phyloP scores from a whole-genome alignment of 768 basidiomycete genomes.

The Amanita fuliginea region DNA sequence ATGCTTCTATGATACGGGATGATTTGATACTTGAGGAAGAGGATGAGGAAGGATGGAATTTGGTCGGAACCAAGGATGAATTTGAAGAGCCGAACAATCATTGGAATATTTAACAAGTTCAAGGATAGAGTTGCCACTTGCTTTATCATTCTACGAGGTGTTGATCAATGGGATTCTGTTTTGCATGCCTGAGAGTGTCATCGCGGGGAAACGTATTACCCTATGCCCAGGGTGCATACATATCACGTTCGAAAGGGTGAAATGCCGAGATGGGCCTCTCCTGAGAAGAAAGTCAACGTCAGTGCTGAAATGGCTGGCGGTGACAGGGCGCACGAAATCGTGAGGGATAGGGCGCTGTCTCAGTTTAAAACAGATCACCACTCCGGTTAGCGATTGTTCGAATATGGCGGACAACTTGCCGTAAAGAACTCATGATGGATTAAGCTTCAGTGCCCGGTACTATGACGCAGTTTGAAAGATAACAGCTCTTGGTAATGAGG shows the following conservation, averaged over 20 bases:
- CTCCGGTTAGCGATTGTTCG: neutral
- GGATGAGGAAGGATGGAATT: slow-evolving; percentile 35
- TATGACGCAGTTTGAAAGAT: too few relatives aligned
- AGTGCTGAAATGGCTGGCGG: neutral
- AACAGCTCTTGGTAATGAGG: too few relatives aligned
- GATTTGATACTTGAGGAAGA: slow-evolving; percentile 13
- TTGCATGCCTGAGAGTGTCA: too few relatives aligned
- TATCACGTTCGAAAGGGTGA: too few relatives aligned
- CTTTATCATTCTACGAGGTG: neutral
- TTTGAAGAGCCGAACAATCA: slow-evolving; percentile 9
- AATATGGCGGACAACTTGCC: neutral
- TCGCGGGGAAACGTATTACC: too few relatives aligned
- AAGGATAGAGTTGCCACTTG: too few relatives aligned
- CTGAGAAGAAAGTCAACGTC: neutral
- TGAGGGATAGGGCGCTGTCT: too few relatives aligned
- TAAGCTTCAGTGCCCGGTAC: too few relatives aligned
- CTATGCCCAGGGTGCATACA: neutral
- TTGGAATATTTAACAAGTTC: too few relatives aligned
- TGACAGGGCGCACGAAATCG: too few relatives aligned
- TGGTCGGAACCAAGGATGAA: slow-evolving; percentile 19
- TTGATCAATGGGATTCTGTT: too few relatives aligned
- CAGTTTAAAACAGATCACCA: neutral
- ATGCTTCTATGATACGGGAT: slow-evolving; percentile 6
- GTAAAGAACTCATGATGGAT: too few relatives aligned
- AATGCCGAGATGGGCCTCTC: neutral